These are phyloP conservation scores for Boletus sp. DNA, from an alignment of 768 basidiomycete species.

Conservation along the genomic window DNA sequence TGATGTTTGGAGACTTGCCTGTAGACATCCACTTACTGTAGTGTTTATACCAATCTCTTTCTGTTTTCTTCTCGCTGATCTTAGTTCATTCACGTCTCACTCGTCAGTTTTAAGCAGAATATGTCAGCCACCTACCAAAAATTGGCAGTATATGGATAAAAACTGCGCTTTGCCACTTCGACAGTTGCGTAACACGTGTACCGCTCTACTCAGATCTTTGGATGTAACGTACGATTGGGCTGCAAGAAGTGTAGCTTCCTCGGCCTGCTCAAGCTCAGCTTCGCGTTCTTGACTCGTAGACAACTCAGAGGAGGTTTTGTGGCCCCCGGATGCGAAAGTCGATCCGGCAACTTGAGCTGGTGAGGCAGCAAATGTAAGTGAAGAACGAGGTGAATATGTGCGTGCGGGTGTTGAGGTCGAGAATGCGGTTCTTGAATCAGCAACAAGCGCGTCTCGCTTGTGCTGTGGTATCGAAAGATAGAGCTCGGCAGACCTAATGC, in stretches of 20 bases:
- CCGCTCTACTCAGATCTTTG: slow-evolving; percentile 75
- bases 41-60: slow-evolving; percentile 82
- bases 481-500: slow-evolving; percentile 70
- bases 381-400: slow-evolving; percentile 39
- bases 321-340: slow-evolving; percentile 22
- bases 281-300: slow-evolving; percentile 36
- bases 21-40: slow-evolving; percentile 49
- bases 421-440: slow-evolving; percentile 35
- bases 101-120: slow-evolving; percentile 4
- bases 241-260: slow-evolving; percentile 69
- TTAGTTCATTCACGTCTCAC: slow-evolving; percentile 28
- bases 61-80: slow-evolving; percentile 81
- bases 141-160: slow-evolving; percentile 74
- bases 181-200: slow-evolving; percentile 60
- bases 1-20: neutral
- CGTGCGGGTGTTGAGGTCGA: slow-evolving; percentile 61
- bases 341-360: slow-evolving; percentile 31
- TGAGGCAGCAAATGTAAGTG: slow-evolving; percentile 33
- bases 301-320: slow-evolving; percentile 3
- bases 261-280: slow-evolving; percentile 50
- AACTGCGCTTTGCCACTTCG: slow-evolving; percentile 73
- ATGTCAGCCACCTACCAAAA: slow-evolving; percentile 59
- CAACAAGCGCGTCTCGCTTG: slow-evolving; percentile 38
- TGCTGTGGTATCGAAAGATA: slow-evolving; percentile 54
- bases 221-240: slow-evolving; percentile 72